A percentile compares a stretch with the other conserved stretches of the same genome.
Evolutionary conservation across 192 early-diverging fungal species (phyloP).

Genomic region (Entomortierella beljakovae): DNA sequence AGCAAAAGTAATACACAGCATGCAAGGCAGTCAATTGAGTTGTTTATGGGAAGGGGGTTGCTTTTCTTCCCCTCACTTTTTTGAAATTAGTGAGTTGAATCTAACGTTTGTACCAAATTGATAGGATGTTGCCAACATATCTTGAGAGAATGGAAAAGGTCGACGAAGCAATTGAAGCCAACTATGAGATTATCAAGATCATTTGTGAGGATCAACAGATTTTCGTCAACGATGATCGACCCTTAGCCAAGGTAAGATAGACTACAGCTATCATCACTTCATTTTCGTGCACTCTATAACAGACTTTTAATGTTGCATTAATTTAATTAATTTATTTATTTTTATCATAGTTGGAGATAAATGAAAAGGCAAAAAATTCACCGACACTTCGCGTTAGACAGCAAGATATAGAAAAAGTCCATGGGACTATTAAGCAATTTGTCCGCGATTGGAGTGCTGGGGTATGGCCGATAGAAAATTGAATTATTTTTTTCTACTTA

Average conservation of each 20-base stretch:
- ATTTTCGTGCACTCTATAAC: no score
- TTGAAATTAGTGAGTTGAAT: no score
- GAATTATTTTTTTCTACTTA: neutral
- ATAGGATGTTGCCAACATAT: slow-evolving; percentile 61
- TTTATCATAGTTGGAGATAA: slow-evolving; percentile 22
- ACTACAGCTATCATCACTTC: neutral
- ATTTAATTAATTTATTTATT: neutral
- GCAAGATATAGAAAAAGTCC: slow-evolving; percentile 89
- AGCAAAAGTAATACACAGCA: slow-evolving; percentile 59
- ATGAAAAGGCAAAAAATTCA: slow-evolving; percentile 28
- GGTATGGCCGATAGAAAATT: slow-evolving; percentile 47
- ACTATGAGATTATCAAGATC: slow-evolving; percentile 66
- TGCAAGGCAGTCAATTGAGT: no score
- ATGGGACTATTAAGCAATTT: slow-evolving; percentile 92
- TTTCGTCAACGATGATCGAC: slow-evolving; percentile 57
- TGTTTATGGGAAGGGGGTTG: no score
- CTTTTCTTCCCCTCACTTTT: no score
- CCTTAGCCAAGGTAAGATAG: slow-evolving; percentile 24
- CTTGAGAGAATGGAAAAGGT: slow-evolving; percentile 72
- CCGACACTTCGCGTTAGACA: slow-evolving; percentile 58
- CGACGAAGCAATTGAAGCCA: slow-evolving; percentile 70
- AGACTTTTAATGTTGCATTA: neutral
- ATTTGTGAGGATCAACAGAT: slow-evolving; percentile 60
- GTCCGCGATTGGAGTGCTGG: slow-evolving; percentile 94
- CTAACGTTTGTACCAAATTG: neutral